Base-by-base conservation (phyloP, 2,329 filamentous ascomycete species). In the Esteya vermicola region DNA sequence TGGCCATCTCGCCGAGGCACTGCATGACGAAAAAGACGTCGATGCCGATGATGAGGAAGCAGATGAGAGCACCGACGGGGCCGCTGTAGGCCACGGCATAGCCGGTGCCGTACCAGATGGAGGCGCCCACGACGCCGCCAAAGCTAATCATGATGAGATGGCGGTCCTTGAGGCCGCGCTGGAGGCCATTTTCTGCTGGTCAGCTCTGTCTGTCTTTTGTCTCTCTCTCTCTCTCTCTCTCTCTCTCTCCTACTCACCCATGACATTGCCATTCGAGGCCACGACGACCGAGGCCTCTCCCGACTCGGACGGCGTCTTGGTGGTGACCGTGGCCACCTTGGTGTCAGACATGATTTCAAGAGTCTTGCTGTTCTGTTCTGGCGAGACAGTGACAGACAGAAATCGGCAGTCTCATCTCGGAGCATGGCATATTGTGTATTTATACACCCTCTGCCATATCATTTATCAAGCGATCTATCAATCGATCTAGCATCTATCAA, bases 1-100 rank as follows among this genome's bases (percentile, higher is more conserved):
- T 64, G 39, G 64, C 65, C 67, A 76, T 73, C 54, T 76, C 72
- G 39, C 68, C 71, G 26, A 75, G 61, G 46, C 57, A 62, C 44
- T 66, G 48, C 54, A 64, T 48, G 32, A 48, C 30, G 23, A 42
- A 38, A 13, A 20, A 42, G 13, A 42, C 40, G 25, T 34, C 35
- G 16, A 56, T 32, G 9, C 53, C 54, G 32, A 56, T 45, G 43
- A 56, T 50, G 21, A 55, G 39, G 43, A 55, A 56, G 45, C 52
- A 53, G 19, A 57, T 45, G n/a, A 56, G 39, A 1, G 55, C 53
- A 10, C 55, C 54, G 9, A 54, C 46, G 7, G 54, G 54, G 3
- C 54, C 54, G 39, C 48, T 52, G 38, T 54, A 55, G 2, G 51
- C 47, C 12, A 57, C 48, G 1, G 53, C 54, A 4, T 50, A 48